These are phyloP conservation scores for Penicillium argentinense DNA, from an alignment of 495 filamentous ascomycete species.

Conservation along the genomic window DNA sequence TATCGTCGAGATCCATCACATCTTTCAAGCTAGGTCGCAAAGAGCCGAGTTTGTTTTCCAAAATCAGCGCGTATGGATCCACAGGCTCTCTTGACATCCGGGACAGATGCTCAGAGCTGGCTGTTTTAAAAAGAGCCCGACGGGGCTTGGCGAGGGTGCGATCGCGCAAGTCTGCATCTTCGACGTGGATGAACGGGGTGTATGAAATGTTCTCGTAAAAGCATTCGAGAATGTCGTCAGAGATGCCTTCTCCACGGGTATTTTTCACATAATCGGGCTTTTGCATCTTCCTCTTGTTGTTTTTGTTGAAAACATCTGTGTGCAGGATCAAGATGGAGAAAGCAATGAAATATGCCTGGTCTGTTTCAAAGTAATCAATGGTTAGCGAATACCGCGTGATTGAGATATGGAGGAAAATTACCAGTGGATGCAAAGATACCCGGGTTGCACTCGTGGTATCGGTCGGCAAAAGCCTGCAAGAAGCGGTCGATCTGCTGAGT, in stretches of 20 bases:
- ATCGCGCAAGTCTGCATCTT: slow-evolving; percentile 84
- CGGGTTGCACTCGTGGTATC: slow-evolving; percentile 98
- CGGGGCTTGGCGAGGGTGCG: slow-evolving; percentile 72
- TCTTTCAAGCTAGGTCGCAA: slow-evolving; percentile 85
- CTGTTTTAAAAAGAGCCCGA: slow-evolving; percentile 69
- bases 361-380: slow-evolving; percentile 41
- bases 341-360: slow-evolving; percentile 95
- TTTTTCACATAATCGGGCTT: slow-evolving; percentile 95
- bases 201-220: slow-evolving; percentile 99
- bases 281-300: slow-evolving; percentile 99
- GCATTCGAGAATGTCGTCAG: slow-evolving; percentile 88
- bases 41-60: slow-evolving; percentile 81
- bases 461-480: slow-evolving; percentile 89
- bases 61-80: slow-evolving; percentile 90
- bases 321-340: slow-evolving; percentile 96
- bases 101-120: slow-evolving; percentile 63
- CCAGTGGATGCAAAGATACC: slow-evolving; percentile 86
- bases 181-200: slow-evolving; percentile 94
- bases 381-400: neutral
- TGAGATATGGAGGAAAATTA: slow-evolving; percentile 23
- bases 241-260: slow-evolving; percentile 82
- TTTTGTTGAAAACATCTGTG: slow-evolving; percentile 98
- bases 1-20: slow-evolving; percentile 88
- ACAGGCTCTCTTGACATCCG: slow-evolving; percentile 76
- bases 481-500: slow-evolving; percentile 97